Conservation (phyloP, 164 flowering plant genomes). For the Berberis vulgaris region DNA sequence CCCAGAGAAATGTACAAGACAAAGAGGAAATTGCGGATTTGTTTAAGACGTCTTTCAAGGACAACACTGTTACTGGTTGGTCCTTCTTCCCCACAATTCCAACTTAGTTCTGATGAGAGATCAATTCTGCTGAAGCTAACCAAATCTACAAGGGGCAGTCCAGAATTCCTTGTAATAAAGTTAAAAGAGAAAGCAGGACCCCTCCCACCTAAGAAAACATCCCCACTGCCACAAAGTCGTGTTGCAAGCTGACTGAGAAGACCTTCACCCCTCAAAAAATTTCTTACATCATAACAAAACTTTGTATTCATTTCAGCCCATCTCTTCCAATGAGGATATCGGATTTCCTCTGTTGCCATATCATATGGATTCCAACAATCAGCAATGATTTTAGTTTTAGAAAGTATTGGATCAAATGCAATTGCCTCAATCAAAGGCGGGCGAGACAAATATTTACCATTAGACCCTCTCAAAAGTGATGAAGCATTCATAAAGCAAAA, state of each 20-base stretch:
- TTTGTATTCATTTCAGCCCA: slow-evolving; percentile 84
- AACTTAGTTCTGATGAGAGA: slow-evolving; percentile 61
- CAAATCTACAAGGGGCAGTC: slow-evolving; percentile 82
- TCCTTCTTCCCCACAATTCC: slow-evolving; percentile 99
- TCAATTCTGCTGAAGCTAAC: slow-evolving; percentile 67
- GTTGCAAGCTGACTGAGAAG: slow-evolving; percentile 82
- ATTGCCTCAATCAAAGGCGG: slow-evolving; percentile 87
- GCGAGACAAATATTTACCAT: slow-evolving; percentile 63
- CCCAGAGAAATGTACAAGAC: slow-evolving; percentile 72
- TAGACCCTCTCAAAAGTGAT: slow-evolving; percentile 47
- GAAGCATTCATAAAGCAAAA: slow-evolving; percentile 78
- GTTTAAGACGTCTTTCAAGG: slow-evolving; percentile 79
- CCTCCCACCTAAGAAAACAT: slow-evolving; percentile 63
- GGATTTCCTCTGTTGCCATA: slow-evolving; percentile 27
- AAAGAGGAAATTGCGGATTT: slow-evolving; percentile 81
- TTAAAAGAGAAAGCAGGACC: slow-evolving; percentile 93
- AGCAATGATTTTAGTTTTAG: slow-evolving; percentile 74
- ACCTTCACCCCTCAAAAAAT: slow-evolving; percentile 73
- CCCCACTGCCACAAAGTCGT: slow-evolving; percentile 92
- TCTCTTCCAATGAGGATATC: slow-evolving; percentile 89
- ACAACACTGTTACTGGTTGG: slow-evolving; percentile 53
- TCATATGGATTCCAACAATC: slow-evolving; percentile 67
- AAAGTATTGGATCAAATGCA: slow-evolving; percentile 79
- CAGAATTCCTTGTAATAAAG: slow-evolving; percentile 58
- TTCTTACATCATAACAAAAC: slow-evolving; percentile 60